Evolutionary conservation across 2,329 filamentous ascomycete genomes (phyloP), one percentile per base, ranked within the genome.

Genomic region (Fusarium marasasianum): DNA sequence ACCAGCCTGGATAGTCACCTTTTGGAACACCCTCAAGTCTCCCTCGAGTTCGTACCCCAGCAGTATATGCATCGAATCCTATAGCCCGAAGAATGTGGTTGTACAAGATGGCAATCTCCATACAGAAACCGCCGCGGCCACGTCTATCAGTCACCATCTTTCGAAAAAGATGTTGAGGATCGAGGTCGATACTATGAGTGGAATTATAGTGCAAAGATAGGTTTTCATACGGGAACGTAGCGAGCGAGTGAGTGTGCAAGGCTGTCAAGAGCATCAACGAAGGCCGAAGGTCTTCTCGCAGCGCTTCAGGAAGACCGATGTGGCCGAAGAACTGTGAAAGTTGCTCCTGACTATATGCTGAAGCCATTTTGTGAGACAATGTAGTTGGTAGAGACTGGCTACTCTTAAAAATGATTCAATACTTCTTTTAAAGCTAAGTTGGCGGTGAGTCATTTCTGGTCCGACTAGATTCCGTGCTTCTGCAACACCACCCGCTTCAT

Each of bases 71-170:
- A 20, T 81, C 77, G 53, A 87, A 91, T 1, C 87, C 87, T 17
- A 90, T 74, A 1, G 80, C 85, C 20, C 84, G 81, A 4, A 91
- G 81, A 4, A 90, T 76, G 71, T 88, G 83, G 74, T 87, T 84
- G 75, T 90, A 91, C 20, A 91, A 83, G 47, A 90, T 86, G 48
- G 84, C 87, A 24, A 85, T 82, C 76, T 91, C 89, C 84, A 91
- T 89, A 79, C 89, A 92, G 80, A 91, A 91, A 0, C 90, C 89
- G 3, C 90, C 90, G 2, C 84, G 80, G 11, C 82, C 83, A 5
- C 84, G 82, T 5, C 80, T 77, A 48, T 82, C 73, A 3, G 69
- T 61, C 18, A 91, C 81, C 57, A 89, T 83, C 71, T 90, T 91
- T 8, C 78, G 69, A 76, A 86, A 90, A 3, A 89, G 81, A 51